Evolutionary conservation across 1,284 basidiomycete genomes (phyloP).

Genomic region (Heimioporus punctisporus): DNA sequence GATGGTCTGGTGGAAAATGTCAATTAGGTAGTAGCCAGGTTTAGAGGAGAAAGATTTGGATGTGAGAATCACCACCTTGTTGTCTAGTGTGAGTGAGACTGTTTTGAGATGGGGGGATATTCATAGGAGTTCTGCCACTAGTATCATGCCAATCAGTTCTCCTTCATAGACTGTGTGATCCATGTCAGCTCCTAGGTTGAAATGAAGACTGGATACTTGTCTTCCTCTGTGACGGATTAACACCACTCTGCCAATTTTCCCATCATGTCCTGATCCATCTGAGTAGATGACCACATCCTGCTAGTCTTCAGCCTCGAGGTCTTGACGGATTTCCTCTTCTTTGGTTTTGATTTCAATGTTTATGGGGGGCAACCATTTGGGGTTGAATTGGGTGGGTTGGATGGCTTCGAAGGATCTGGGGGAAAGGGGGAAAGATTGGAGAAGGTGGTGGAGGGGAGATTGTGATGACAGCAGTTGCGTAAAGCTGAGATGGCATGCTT

Average conservation of each 20-base stretch:
- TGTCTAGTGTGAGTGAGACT: no score
- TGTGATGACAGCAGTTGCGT: not conserved
- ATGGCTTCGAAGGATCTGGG: not conserved
- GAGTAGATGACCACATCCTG: not conserved
- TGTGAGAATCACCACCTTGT: no score
- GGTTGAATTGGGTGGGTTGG: not conserved
- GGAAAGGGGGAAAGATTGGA: not conserved
- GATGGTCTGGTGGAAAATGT: no score
- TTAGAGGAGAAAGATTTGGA: no score
- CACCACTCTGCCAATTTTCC: not conserved
- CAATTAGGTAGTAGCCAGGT: no score
- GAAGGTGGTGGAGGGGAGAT: not conserved
- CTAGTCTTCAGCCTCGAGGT: not conserved
- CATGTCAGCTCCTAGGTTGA: no score
- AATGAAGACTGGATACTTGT: no score
- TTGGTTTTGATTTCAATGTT: no score
- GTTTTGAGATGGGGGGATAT: no score
- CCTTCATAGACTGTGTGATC: no score
- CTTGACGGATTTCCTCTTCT: not conserved
- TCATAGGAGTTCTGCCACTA: no score
- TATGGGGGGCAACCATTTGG: not conserved
- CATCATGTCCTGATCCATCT: not conserved
- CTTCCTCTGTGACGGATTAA: not conserved
- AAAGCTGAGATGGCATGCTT: not conserved
- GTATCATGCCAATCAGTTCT: no score